phyloP scores from a whole-genome alignment of 176 grass and related monocot species.

The Aegilops umbellulata region DNA sequence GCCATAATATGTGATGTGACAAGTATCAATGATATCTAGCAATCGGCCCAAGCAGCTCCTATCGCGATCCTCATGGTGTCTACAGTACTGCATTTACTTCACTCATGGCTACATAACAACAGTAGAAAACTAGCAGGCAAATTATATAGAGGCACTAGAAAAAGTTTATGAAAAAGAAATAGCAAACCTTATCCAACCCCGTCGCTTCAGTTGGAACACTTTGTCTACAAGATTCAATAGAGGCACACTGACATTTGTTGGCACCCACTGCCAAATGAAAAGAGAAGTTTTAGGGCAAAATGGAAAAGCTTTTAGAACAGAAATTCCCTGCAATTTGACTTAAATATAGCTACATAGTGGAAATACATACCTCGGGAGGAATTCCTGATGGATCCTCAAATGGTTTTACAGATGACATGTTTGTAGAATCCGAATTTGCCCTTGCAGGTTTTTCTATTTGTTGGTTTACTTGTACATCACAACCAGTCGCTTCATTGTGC shows the following conservation, averaged over 20 bases:
- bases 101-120: not conserved
- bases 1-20: not conserved
- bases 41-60: not conserved
- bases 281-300: conserved; percentile 15
- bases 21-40: conserved; percentile 12
- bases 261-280: conserved; percentile 69
- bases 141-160: conserved; percentile 8
- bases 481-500: conserved; percentile 31
- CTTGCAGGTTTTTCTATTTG: conserved; percentile 40
- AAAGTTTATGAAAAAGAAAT: conserved; percentile 26
- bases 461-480: conserved; percentile 42
- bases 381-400: conserved; percentile 70
- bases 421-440: conserved; percentile 51
- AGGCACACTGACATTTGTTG: conserved; percentile 90
- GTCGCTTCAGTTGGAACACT: conserved; percentile 84
- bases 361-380: conserved; percentile 72
- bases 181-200: conserved; percentile 89
- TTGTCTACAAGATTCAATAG: conserved; percentile 94
- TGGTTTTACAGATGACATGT: conserved; percentile 44
- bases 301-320: not conserved
- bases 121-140: conserved; percentile 20
- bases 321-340: not conserved
- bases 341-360: conserved; percentile 12
- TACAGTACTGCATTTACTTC: conserved; percentile 2
- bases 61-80: not conserved